Evolutionary conservation across 2,329 filamentous ascomycete species (phyloP).

Genomic region (Pyricularia pennisetigena): DNA sequence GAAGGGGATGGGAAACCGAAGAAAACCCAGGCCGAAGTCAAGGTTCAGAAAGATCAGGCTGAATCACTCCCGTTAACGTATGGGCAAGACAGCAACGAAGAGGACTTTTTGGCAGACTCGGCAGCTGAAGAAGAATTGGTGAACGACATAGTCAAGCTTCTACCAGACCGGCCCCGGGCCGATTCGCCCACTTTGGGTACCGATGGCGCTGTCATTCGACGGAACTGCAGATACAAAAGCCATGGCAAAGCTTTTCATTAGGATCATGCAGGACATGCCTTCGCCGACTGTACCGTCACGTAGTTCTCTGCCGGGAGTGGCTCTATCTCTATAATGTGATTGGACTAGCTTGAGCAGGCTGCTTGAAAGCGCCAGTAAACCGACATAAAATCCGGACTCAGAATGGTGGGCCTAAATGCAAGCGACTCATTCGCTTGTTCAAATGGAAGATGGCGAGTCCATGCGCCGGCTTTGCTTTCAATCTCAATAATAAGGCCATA

Average conservation of each 20-base stretch:
- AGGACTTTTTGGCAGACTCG: not conserved
- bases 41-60: not conserved
- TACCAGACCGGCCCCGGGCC: not conserved
- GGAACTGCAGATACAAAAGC: not conserved
- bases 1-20: not conserved
- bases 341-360: not conserved
- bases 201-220: not conserved
- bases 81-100: not conserved
- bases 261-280: not conserved
- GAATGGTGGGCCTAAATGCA: no score
- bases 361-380: no score
- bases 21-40: not conserved
- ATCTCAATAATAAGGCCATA: no score
- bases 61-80: not conserved
- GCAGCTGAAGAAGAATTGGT: not conserved
- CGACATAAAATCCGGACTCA: no score
- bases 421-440: no score
- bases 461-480: no score
- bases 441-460: no score
- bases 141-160: not conserved
- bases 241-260: not conserved
- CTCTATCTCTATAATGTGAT: not conserved
- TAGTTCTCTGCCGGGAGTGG: not conserved
- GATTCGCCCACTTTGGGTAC: not conserved
- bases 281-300: not conserved